Conservation (phyloP, 306 rosid genomes). For the Malus domestica region DNA sequence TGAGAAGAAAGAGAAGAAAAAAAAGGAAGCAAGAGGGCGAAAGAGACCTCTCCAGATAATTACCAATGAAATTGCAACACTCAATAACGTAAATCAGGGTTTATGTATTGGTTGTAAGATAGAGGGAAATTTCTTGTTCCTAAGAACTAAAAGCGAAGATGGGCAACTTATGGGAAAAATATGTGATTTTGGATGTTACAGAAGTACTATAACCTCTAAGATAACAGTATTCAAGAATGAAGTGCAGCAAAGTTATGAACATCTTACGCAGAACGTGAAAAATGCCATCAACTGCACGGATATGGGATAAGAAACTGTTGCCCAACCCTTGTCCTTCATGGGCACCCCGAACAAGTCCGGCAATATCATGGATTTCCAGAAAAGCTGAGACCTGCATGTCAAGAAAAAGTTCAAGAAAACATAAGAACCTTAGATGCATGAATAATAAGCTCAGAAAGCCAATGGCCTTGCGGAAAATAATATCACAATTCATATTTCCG, state of each 20-base stretch:
- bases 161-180: not conserved
- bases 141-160: not conserved
- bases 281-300: conserved; percentile 98
- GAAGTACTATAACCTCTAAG: not conserved
- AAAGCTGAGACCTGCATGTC: conserved; percentile 72
- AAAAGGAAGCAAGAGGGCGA: not conserved
- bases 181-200: not conserved
- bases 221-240: not conserved
- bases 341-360: conserved; percentile 96
- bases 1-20: too few species aligned
- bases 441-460: not conserved
- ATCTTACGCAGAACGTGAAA: conserved; percentile 94
- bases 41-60: not conserved
- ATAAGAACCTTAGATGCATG: not conserved
- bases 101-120: not conserved
- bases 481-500: not conserved
- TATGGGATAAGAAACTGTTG: conserved; percentile 93
- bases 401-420: not conserved
- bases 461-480: not conserved
- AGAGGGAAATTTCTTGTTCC: not conserved
- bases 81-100: too few species aligned
- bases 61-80: not conserved
- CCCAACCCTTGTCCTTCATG: conserved; percentile 98
- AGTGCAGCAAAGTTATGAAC: not conserved
- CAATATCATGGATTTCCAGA: conserved; percentile 93